These are phyloP conservation scores for Xylaria intraflava DNA, from an alignment of 495 filamentous ascomycete species.

Conservation along the genomic window DNA sequence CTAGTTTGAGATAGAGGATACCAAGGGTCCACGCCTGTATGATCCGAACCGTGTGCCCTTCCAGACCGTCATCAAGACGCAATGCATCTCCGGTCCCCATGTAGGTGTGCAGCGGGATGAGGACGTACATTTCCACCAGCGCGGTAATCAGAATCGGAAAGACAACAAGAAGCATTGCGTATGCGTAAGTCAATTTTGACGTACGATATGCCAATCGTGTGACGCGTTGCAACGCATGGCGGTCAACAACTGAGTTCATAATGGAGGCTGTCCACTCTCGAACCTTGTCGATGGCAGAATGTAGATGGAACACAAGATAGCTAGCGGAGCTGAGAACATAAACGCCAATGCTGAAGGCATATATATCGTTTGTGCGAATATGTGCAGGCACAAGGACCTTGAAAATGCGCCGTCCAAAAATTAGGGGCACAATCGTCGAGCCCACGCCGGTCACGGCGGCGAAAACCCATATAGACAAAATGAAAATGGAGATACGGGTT, in stretches of 20 bases:
- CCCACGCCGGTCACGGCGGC: conserved; percentile 87
- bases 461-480: conserved; percentile 87
- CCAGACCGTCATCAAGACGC: conserved; percentile 17
- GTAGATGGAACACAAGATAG: conserved; percentile 52
- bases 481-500: conserved; percentile 72
- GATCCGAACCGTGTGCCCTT: conserved; percentile 69
- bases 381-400: conserved; percentile 56
- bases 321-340: conserved; percentile 63
- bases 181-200: conserved; percentile 61
- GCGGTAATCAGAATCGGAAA: conserved; percentile 79
- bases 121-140: conserved; percentile 78
- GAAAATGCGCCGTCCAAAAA: conserved; percentile 76
- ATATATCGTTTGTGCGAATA: conserved; percentile 83
- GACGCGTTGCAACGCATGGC: conserved; percentile 27
- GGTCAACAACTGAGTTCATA: conserved; percentile 28
- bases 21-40: conserved; percentile 93
- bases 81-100: conserved; percentile 42
- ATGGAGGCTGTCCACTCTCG: conserved; percentile 20
- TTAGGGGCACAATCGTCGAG: conserved; percentile 74
- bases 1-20: conserved; percentile 84
- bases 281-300: conserved; percentile 35
- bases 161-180: conserved; percentile 60
- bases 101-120: conserved; percentile 85
- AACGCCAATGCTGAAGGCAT: conserved; percentile 86
- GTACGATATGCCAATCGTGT: conserved; percentile 19